These are phyloP conservation scores for Parathielavia hyrcaniae DNA, from an alignment of 495 filamentous ascomycete genomes.

Conservation along the genomic window DNA sequence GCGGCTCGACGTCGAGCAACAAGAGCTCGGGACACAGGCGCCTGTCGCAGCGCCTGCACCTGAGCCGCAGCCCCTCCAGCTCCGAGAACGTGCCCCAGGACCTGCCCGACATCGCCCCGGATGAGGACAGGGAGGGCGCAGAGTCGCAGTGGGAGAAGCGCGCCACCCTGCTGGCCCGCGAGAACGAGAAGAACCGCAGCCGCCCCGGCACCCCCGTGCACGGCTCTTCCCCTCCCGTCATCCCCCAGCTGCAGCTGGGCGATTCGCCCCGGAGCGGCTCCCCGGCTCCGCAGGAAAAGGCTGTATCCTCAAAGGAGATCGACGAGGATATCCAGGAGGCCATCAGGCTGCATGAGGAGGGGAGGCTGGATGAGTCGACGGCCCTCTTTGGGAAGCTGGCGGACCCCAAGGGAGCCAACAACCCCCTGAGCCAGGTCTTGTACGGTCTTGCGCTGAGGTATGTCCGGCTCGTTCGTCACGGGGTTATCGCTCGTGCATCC, in stretches of 20 bases:
- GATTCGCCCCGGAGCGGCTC: slow-evolving; percentile 20
- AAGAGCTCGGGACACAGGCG: slow-evolving; percentile 38
- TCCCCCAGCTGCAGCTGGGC: slow-evolving; percentile 25
- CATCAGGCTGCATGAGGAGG: slow-evolving; percentile 87
- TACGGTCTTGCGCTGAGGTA: slow-evolving; percentile 91
- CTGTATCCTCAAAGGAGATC: slow-evolving; percentile 43
- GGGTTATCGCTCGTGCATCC: background rate
- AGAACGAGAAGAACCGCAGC: slow-evolving; percentile 49
- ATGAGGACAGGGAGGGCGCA: slow-evolving; percentile 37
- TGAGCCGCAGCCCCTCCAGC: slow-evolving; percentile 52
- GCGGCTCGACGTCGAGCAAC: slow-evolving; percentile 40
- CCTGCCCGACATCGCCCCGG: slow-evolving; percentile 63
- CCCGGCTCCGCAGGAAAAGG: slow-evolving; percentile 25
- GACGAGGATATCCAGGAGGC: slow-evolving; percentile 89
- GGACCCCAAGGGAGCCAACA: slow-evolving; percentile 77
- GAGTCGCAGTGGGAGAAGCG: slow-evolving; percentile 74
- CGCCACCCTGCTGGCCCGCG: slow-evolving; percentile 73
- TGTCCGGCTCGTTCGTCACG: slow-evolving; percentile 29
- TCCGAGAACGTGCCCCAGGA: slow-evolving; percentile 72
- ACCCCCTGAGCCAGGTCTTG: slow-evolving; percentile 90
- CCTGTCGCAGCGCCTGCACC: slow-evolving; percentile 65
- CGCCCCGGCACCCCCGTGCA: slow-evolving; percentile 33
- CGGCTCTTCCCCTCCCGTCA: slow-evolving; percentile 20
- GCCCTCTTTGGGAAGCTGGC: slow-evolving; percentile 81
- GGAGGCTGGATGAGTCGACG: slow-evolving; percentile 69